Base-by-base conservation (phyloP, 2,329 filamentous ascomycete genomes). In the Neofusicoccum laricinum region DNA sequence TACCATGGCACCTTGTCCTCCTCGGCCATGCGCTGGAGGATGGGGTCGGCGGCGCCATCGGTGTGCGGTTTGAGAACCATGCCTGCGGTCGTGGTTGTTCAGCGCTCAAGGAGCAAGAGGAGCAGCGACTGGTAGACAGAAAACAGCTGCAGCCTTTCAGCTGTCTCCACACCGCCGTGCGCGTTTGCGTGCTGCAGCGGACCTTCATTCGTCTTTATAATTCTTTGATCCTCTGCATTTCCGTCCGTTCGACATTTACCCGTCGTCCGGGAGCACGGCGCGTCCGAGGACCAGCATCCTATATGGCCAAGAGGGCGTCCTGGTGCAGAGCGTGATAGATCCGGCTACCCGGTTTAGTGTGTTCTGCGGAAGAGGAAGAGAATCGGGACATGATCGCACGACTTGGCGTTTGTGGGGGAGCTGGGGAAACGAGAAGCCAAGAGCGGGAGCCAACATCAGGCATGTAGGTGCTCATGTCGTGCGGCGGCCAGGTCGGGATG, bases 11-110 rank as follows among this genome's bases (percentile, higher is more conserved):
- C 71, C 51, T 68, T 68, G 32, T 80, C 79, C 61, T 76, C 70
- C 25, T 77, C 71, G 12, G 79, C 76, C 51, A 80, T 70, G 57
- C 74, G 73, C 34, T 77, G 77, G 64, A 81, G 67, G 50, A 79
- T 68, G 15, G 77, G 77, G 63, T 79, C 78, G n/a, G 74, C 69
- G 43, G 63, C 69, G 41, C 69, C 71, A 66, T 70, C 66, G 53
- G 67, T 64, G 63, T 63, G 63, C 30, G 71, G 71, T 66, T 71
- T 38, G 66, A 73, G 65, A 50, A 64, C 71, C 72, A 75, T 74
- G 65, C 58, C 69, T 50, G 25, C 21, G 7, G 40, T 19, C 15
- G 30, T 34, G 14, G 4, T 43, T 32, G 14, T 17, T 15, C 11
- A 12, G 38, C 2, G 11, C n/a, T 32, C 2, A 40, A 32, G 15